Base-by-base conservation (phyloP, 129 eudicot genomes). In the Solidago caesia region DNA sequence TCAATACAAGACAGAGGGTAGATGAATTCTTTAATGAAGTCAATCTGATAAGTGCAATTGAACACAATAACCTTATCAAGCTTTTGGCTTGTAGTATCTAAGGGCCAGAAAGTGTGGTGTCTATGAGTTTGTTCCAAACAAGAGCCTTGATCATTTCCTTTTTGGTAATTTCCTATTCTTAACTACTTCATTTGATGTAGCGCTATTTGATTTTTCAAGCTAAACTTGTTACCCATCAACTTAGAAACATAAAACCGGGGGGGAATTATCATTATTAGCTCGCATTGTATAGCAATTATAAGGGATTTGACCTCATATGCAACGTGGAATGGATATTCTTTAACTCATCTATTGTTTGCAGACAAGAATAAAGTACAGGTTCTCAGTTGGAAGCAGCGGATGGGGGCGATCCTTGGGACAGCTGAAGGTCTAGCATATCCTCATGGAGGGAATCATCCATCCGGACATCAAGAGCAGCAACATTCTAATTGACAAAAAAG, bases 31-130 rank as follows among this genome's bases (percentile, higher is more conserved):
- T 90, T 75, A 90, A 90, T 29, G 96, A 90, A 75, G 88, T 90
- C 14, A 90, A 87, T 51, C 77, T 90, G 75, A 77, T 90, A n/a
- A 85, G 86, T 70, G 92, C 90, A 8, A 86, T 90, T 67, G 83
- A 90, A 68, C 96, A 90, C 80, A 90, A 90, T 79, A 87, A 90
- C 63, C 92, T 90, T 45, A 89, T 90, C 73, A 90, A 90, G 87
- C 90, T 90, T 64, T 79, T 90, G 81, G 96, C 89, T 29, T 90
- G 96, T 56, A 90, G 96, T 85, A 90, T 90, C 55, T 92, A 90
- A 84, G 96, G 96, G 7, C 96, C 96, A 25, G 96, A 90, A 59
- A 90, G 96, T 75, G 89, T 90, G 66, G 82, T 90, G 96, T 90
- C 14, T 87, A 90, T 68, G 92, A 90, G 73, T 90, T 64, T 47